Evolutionary conservation across 2,329 filamentous ascomycete species (phyloP), one percentile per base, ranked within the genome.

Genomic region (Paramyrothecium roridum): DNA sequence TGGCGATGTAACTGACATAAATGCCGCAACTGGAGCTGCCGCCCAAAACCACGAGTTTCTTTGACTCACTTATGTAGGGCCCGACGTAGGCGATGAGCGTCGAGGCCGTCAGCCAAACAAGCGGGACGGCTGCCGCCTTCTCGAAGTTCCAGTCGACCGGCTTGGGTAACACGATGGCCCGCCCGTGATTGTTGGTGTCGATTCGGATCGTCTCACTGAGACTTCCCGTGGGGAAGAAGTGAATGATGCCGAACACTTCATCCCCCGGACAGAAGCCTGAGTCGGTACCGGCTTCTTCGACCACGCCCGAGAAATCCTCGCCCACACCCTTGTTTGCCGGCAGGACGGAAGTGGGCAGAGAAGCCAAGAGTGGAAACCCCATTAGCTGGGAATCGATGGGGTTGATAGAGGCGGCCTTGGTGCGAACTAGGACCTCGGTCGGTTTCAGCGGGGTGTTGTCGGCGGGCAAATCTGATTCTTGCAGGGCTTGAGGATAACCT

Each of bases 351-450:
- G 13, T 22, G 26, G 53, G 53, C 4, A 52, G 8, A 17, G 7
- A 50, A 7, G 13, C 46, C 11, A 52, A 20, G 12, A 52, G 48
- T 3, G 53, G 53, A 30, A 33, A 48, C 21, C 45, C 26, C 49
- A 55, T 55, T 3, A 55, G 43, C 53, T 55, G 53, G n/a, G 50
- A 23, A 22, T 55, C 53, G 49, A 55, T 46, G 12, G 53, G 53
- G 20, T 55, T 55, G 2, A 55, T 48, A 2, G 53, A 49, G 6
- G 53, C 53, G 20, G 53, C 53, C 30, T 48, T 52, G 49, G 50
- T 50, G 21, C 53, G 53, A 30, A 55, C 43, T 10, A 52, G 40
- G 3, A 55, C 26, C 49, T 55, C 53, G n/a, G 37, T 55, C 33
- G 48, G 37, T 30, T 40, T n/a, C 19, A 55, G 53, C 3, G 49